A percentile compares a stretch with the other conserved stretches of the same genome.
These are phyloP conservation scores for Solanum virginianum DNA, from an alignment of 257 asterid species.

Conservation along the genomic window DNA sequence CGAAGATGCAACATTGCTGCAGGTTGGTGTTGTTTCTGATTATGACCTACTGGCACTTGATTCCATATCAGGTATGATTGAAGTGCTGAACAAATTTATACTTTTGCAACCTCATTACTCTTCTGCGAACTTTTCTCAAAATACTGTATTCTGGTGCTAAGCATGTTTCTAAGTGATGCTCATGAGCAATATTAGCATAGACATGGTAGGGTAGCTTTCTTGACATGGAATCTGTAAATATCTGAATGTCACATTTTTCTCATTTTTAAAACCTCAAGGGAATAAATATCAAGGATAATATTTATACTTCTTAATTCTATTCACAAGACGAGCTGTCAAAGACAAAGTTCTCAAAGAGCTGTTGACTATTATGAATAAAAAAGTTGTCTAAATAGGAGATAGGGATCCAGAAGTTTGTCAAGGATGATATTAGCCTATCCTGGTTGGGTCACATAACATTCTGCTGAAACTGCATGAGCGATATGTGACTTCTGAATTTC, in stretches of 20 bases:
- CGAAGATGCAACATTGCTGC: not conserved
- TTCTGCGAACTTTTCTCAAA: not conserved
- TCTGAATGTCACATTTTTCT: not conserved
- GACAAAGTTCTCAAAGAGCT: not conserved
- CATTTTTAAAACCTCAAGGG: not conserved
- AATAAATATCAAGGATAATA: not conserved
- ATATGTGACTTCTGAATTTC: not conserved
- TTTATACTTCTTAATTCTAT: not conserved
- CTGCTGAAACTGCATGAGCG: not conserved
- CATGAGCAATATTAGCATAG: not conserved
- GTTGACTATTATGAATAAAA: not conserved
- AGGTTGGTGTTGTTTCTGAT: slow-evolving; percentile 83
- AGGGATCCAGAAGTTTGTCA: not conserved
- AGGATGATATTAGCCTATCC: not conserved
- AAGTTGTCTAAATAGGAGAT: not conserved
- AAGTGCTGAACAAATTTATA: not conserved
- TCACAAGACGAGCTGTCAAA: not conserved
- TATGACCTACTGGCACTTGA: slow-evolving; percentile 82
- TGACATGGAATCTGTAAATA: not conserved
- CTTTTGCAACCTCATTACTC: not conserved
- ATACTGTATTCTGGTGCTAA: not conserved
- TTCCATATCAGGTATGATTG: slow-evolving; percentile 66
- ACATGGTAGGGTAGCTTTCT: not conserved
- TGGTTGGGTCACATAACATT: not conserved
- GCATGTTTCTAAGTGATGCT: not conserved